These are phyloP conservation scores for Solanum hybrid DNA, from an alignment of 305 asterid genomes.

Conservation along the genomic window DNA sequence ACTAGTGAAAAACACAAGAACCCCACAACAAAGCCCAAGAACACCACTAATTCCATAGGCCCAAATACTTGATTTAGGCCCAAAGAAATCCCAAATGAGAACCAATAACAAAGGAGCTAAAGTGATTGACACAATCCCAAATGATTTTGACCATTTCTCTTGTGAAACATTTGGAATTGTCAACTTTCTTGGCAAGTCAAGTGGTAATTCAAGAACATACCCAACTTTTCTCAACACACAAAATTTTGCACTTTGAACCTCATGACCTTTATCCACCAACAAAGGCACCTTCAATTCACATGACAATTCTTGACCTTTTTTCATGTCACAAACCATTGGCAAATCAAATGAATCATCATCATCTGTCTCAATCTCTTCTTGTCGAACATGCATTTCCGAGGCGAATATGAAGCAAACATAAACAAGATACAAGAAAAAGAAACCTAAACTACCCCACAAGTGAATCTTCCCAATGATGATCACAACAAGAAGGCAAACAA, in stretches of 20 bases:
- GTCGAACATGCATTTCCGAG: neutral
- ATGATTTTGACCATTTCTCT: constrained; percentile 16
- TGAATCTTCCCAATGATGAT: constrained; percentile 4
- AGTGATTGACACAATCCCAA: constrained; percentile 8
- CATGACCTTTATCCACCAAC: neutral
- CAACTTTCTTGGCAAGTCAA: constrained; percentile 14
- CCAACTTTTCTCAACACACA: neutral
- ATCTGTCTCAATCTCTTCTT: neutral
- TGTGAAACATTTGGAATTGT: constrained; percentile 12
- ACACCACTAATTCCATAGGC: neutral
- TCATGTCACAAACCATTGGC: neutral
- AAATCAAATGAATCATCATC: neutral
- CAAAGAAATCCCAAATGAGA: constrained; percentile 2
- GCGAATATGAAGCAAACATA: neutral
- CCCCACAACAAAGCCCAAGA: constrained; percentile 8
- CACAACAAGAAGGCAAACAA: constrained; percentile 1
- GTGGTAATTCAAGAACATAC: constrained; percentile 12
- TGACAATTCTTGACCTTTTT: neutral
- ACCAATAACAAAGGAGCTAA: constrained; percentile 10
- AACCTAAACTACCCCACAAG: constrained; percentile 14
- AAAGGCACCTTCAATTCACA: neutral
- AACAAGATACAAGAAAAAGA: neutral
- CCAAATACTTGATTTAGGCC: neutral
- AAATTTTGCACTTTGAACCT: neutral
- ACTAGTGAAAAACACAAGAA: constrained; percentile 1